Conservation (phyloP, 2,329 filamentous ascomycete genomes). For the Phaeosphaeriaceae sp. region DNA sequence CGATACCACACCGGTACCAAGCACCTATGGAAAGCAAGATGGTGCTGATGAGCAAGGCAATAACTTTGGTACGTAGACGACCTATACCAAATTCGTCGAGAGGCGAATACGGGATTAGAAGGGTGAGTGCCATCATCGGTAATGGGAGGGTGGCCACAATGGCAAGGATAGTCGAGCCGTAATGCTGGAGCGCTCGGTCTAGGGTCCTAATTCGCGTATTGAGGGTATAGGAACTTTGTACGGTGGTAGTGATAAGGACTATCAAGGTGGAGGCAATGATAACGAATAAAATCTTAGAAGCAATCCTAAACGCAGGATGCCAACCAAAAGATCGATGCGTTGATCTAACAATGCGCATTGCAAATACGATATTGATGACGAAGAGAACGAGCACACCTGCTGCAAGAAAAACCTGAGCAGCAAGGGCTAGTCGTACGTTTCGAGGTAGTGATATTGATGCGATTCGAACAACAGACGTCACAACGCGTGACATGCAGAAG, state of each 20-base stretch:
- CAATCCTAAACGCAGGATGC: constrained; percentile 59
- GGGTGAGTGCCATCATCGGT: constrained; percentile 58
- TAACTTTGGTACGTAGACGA: constrained; percentile 69
- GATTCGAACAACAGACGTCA: constrained; percentile 49
- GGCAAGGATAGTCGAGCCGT: constrained; percentile 66
- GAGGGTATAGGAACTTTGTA: constrained; percentile 72
- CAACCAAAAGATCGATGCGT: constrained; percentile 75
- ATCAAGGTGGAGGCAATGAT: constrained; percentile 66
- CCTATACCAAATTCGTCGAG: constrained; percentile 70
- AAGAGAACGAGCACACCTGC: constrained; percentile 78
- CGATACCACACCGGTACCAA: constrained; percentile 68
- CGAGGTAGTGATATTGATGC: constrained; percentile 37
- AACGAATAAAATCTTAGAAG: constrained; percentile 65
- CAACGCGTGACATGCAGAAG: constrained; percentile 53
- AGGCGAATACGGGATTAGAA: constrained; percentile 54
- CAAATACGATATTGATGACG: constrained; percentile 77
- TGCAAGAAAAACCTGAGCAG: constrained; percentile 72
- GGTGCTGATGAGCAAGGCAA: constrained; percentile 65
- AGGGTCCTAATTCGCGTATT: constrained; percentile 55
- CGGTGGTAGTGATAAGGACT: constrained; percentile 68
- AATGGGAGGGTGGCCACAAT: constrained; percentile 72
- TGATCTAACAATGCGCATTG: constrained; percentile 76
- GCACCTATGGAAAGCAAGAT: constrained; percentile 71
- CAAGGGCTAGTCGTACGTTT: constrained; percentile 59
- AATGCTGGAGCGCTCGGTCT: constrained; percentile 69